These are phyloP conservation scores for Gnaphalium uliginosum DNA, from an alignment of 129 eudicot genomes.

Conservation along the genomic window DNA sequence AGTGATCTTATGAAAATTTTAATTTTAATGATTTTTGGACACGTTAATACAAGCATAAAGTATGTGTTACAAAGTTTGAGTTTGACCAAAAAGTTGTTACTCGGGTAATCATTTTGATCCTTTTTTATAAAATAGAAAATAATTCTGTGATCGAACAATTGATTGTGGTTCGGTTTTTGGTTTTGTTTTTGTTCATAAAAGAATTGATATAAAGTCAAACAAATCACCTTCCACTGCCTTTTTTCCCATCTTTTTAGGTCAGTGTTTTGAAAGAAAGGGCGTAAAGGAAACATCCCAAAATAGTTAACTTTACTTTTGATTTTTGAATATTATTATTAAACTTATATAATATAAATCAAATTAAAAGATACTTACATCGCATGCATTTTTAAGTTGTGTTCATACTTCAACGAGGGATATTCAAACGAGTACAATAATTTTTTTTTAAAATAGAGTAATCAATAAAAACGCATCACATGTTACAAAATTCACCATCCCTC, in stretches of 20 bases:
- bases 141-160: background rate
- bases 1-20: too few species aligned
- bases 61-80: slow-evolving; percentile 7
- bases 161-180: slow-evolving; percentile 10
- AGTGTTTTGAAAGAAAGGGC: slow-evolving; percentile 19
- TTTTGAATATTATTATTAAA: background rate
- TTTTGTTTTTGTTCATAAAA: slow-evolving; percentile 18
- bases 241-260: slow-evolving; percentile 11
- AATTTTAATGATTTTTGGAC: too few species aligned
- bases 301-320: background rate
- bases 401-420: too few species aligned
- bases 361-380: background rate
- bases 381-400: background rate
- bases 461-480: too few species aligned
- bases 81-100: slow-evolving; percentile 18
- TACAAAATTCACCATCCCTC: too few species aligned
- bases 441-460: too few species aligned
- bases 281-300: background rate
- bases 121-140: background rate
- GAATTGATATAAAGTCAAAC: slow-evolving; percentile 27
- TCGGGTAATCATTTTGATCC: slow-evolving; percentile 6
- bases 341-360: background rate
- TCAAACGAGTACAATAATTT: too few species aligned
- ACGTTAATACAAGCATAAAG: background rate
- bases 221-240: slow-evolving; percentile 8